Conservation (phyloP, 148 eudicot genomes). For the Vaccinium corymbosum region DNA sequence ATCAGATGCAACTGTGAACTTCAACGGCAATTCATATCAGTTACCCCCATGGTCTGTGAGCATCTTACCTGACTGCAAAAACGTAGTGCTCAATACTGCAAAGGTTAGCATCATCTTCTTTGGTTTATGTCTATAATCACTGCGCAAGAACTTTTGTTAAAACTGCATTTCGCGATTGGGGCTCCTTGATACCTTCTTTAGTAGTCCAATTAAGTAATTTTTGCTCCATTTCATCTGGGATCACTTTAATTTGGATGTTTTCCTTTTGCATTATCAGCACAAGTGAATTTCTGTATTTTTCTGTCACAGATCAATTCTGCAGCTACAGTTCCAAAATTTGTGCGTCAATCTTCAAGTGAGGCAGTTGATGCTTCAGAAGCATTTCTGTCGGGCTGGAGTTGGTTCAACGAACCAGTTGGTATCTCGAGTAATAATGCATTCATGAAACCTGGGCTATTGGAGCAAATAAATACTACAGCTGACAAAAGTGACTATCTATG, state of each 20-base stretch:
- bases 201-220: not conserved
- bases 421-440: conserved; percentile 61
- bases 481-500: conserved; percentile 90
- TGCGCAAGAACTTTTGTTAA: not conserved
- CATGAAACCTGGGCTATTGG: conserved; percentile 57
- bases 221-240: not conserved
- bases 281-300: conserved; percentile 11
- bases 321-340: conserved; percentile 50
- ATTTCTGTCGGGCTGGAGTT: conserved; percentile 64
- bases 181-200: not conserved
- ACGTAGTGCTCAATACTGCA: conserved; percentile 82
- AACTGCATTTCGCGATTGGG: not conserved
- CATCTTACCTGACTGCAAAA: conserved; percentile 99
- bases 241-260: conserved; percentile 2
- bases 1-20: conserved; percentile 67
- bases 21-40: conserved; percentile 70
- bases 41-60: conserved; percentile 99
- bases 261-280: not conserved
- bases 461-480: conserved; percentile 91
- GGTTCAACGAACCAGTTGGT: conserved; percentile 80
- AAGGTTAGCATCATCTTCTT: conserved; percentile 49
- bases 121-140: not conserved
- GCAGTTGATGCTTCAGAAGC: conserved; percentile 37
- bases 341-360: conserved; percentile 33
- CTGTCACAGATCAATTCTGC: conserved; percentile 67